Evolutionary conservation across 352 stramenopile genomes (phyloP).

Genomic region (Chrysophaeum taylorii): DNA sequence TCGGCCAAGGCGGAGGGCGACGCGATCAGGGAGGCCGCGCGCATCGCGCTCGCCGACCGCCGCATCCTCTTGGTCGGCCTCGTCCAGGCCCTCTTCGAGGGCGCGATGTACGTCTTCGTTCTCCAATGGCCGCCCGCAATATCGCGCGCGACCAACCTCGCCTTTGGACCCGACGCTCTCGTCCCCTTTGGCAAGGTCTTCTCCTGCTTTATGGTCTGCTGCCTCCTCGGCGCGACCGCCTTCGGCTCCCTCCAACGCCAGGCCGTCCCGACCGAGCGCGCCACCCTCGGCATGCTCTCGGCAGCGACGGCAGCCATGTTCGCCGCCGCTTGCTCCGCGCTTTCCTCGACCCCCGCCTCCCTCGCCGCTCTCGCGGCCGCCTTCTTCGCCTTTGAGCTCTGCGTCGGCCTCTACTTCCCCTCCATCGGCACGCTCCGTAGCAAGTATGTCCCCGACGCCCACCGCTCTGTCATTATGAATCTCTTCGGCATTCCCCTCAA

Average conservation of each 20-base stretch:
- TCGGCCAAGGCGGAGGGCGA: not conserved
- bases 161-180: slow-evolving; percentile 20
- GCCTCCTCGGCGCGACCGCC: slow-evolving; percentile 46
- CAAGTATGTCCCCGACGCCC: slow-evolving; percentile 59
- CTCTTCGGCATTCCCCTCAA: slow-evolving; percentile 71
- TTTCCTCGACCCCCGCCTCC: not conserved
- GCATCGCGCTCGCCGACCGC: slow-evolving; percentile 41
- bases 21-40: slow-evolving; percentile 51
- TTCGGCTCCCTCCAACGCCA: slow-evolving; percentile 31
- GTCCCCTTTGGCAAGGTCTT: slow-evolving; percentile 51
- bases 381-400: slow-evolving; percentile 66
- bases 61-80: slow-evolving; percentile 28
- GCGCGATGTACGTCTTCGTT: slow-evolving; percentile 61
- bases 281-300: slow-evolving; percentile 42
- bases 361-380: slow-evolving; percentile 33
- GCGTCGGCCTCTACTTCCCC: slow-evolving; percentile 70
- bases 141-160: slow-evolving; percentile 23
- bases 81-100: slow-evolving; percentile 49
- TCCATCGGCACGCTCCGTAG: slow-evolving; percentile 56
- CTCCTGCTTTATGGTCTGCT: slow-evolving; percentile 55
- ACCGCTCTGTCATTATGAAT: slow-evolving; percentile 65
- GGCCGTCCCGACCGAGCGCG: slow-evolving; percentile 35
- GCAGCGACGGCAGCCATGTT: slow-evolving; percentile 23
- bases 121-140: slow-evolving; percentile 53
- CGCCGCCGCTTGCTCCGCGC: slow-evolving; percentile 21